Percentiles rank a stretch among this genome's conserved stretches.
phyloP scores from a whole-genome alignment of 352 stramenopile genomes.

The Phytopythium litorale region DNA sequence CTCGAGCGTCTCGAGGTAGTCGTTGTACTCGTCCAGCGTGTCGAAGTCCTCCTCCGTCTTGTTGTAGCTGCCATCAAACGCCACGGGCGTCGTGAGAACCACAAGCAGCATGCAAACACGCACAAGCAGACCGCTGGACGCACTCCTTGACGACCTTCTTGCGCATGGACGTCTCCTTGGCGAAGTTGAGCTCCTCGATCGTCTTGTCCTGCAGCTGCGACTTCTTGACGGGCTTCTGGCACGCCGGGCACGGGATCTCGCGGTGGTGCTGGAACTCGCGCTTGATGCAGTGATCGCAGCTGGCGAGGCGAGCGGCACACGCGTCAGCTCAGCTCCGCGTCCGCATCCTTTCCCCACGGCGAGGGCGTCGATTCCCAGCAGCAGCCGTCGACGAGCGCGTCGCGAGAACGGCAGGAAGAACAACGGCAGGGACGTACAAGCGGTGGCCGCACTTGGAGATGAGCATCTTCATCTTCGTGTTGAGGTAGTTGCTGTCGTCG shows the following conservation, averaged over 20 bases:
- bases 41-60: conserved; percentile 87
- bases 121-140: conserved; percentile 5
- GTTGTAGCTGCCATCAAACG: conserved; percentile 58
- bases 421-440: conserved; percentile 51
- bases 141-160: conserved; percentile 88
- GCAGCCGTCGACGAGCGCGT: not conserved
- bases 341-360: not conserved
- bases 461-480: conserved; percentile 92
- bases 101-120: not conserved
- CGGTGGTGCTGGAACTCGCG: conserved; percentile 86
- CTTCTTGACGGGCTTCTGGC: conserved; percentile 86
- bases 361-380: too few species aligned
- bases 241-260: conserved; percentile 79
- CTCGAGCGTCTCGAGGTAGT: conserved; percentile 83
- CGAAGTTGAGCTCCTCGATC: conserved; percentile 86
- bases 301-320: conserved; percentile 13
- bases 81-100: not conserved
- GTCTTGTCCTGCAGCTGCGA: conserved; percentile 87
- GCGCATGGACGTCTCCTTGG: conserved; percentile 82
- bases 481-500: conserved; percentile 87
- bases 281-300: conserved; percentile 84
- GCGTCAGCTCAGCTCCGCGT: not conserved
- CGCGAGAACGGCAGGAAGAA: not conserved
- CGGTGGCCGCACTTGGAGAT: conserved; percentile 89
- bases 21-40: conserved; percentile 85